phyloP scores from a whole-genome alignment of 345 rosid species.

The Sonneratia caseolaris region DNA sequence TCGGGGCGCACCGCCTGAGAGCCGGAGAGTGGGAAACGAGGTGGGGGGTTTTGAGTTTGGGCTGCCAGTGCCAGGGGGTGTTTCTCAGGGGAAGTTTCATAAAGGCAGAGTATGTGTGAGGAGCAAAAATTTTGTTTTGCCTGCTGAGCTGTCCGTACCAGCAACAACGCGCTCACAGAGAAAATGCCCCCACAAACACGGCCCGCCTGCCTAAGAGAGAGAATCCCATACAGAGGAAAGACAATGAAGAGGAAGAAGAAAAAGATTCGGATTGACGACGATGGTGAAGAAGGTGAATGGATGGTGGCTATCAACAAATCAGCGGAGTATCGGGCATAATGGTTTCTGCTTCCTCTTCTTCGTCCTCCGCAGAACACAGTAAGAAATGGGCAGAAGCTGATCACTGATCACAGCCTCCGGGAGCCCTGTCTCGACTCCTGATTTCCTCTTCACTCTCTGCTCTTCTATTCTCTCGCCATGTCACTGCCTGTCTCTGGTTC shows the following conservation, averaged over 20 bases:
- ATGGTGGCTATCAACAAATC: background rate
- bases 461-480: background rate
- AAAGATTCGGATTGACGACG: background rate
- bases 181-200: background rate
- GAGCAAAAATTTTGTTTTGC: background rate
- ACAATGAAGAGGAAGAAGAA: background rate
- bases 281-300: background rate
- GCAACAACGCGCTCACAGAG: background rate
- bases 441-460: background rate
- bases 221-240: background rate
- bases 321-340: background rate
- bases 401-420: background rate
- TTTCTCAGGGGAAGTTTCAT: conserved; percentile 10
- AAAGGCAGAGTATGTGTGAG: conserved; percentile 5
- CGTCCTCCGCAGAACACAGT: background rate
- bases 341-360: background rate
- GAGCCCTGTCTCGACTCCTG: background rate
- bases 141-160: conserved; percentile 4
- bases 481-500: background rate
- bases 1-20: conserved; percentile 4
- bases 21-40: background rate
- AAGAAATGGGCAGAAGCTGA: background rate
- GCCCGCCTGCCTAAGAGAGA: background rate
- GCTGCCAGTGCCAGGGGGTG: background rate
- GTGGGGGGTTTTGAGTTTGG: background rate